Conservation (phyloP, 2,329 filamentous ascomycete genomes). For the Aspergillus aculeatinus region DNA sequence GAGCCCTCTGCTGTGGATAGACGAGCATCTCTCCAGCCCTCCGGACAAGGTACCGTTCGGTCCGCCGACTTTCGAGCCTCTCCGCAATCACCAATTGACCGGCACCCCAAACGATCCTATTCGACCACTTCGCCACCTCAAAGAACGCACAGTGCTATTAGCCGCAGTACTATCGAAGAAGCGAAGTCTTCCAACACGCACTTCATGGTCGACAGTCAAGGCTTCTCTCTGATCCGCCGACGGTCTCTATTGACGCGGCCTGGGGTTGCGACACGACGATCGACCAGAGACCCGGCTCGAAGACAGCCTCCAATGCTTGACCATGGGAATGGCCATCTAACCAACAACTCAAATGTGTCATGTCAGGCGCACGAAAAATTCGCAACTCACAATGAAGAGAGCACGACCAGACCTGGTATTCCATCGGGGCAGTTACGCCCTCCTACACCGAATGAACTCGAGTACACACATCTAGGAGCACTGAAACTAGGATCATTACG, state of each 20-base stretch:
- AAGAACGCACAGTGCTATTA: slow-evolving; percentile 24
- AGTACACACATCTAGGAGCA: slow-evolving; percentile 42
- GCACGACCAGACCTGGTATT: slow-evolving; percentile 13
- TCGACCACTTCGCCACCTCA: slow-evolving; percentile 30
- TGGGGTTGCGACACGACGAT: slow-evolving; percentile 37
- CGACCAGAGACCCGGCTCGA: slow-evolving; percentile 23
- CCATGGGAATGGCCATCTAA: slow-evolving; percentile 20
- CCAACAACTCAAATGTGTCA: slow-evolving; percentile 9
- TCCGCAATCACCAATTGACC: slow-evolving; percentile 16
- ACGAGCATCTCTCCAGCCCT: slow-evolving; percentile 20
- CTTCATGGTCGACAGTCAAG: slow-evolving; percentile 33
- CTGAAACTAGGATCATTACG: slow-evolving; percentile 43
- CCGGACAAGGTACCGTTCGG: slow-evolving; percentile 24
- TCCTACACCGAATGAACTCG: slow-evolving; percentile 30
- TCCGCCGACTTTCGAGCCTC: slow-evolving; percentile 16
- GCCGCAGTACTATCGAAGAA: slow-evolving; percentile 27
- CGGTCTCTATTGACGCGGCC: slow-evolving; percentile 38
- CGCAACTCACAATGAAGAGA: slow-evolving; percentile 14
- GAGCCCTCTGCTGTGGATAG: slow-evolving; percentile 17
- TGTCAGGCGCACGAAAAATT: slow-evolving; percentile 21
- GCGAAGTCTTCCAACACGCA: slow-evolving; percentile 34
- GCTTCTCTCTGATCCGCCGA: slow-evolving; percentile 38
- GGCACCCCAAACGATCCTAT: slow-evolving; percentile 29
- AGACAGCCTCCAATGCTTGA: slow-evolving; percentile 26
- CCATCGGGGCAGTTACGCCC: slow-evolving; percentile 19